Percentiles rank a stretch among this genome's conserved stretches.
These are phyloP conservation scores for Cercophora sp. DNA, from an alignment of 495 filamentous ascomycete species.

Conservation along the genomic window DNA sequence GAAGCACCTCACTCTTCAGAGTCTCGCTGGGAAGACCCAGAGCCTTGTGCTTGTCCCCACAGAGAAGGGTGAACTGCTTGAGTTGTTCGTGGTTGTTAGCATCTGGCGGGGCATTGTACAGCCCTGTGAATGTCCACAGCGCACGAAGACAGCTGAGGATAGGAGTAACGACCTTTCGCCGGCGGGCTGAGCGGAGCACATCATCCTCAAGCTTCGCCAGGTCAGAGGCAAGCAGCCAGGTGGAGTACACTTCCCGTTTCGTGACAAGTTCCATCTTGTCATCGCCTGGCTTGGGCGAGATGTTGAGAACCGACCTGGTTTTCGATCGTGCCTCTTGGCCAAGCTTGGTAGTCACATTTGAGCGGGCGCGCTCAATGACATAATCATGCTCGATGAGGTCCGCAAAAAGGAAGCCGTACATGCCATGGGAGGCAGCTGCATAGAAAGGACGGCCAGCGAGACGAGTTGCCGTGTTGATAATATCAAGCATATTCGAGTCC, in stretches of 20 bases:
- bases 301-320: constrained; percentile 70
- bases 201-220: constrained; percentile 69
- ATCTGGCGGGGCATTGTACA: constrained; percentile 53
- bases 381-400: constrained; percentile 87
- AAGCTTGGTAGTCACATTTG: constrained; percentile 63
- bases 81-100: constrained; percentile 53
- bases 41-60: constrained; percentile 68
- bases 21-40: constrained; percentile 74
- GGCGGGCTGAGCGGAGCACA: constrained; percentile 58
- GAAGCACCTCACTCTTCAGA: constrained; percentile 72
- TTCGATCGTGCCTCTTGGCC: constrained; percentile 67
- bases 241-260: constrained; percentile 84
- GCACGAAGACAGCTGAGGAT: constrained; percentile 77
- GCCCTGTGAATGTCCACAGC: constrained; percentile 70
- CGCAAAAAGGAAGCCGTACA: constrained; percentile 93
- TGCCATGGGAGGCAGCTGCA: constrained; percentile 78
- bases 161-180: constrained; percentile 70
- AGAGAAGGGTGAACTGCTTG: constrained; percentile 68
- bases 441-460: constrained; percentile 77
- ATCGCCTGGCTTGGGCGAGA: constrained; percentile 67
- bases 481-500: constrained; percentile 63
- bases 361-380: constrained; percentile 76
- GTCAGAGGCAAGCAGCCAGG: constrained; percentile 70
- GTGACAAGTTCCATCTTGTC: constrained; percentile 74
- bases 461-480: constrained; percentile 79